Base-by-base conservation (phyloP, 345 rosid genomes). In the Leavenworthia alabamica region DNA sequence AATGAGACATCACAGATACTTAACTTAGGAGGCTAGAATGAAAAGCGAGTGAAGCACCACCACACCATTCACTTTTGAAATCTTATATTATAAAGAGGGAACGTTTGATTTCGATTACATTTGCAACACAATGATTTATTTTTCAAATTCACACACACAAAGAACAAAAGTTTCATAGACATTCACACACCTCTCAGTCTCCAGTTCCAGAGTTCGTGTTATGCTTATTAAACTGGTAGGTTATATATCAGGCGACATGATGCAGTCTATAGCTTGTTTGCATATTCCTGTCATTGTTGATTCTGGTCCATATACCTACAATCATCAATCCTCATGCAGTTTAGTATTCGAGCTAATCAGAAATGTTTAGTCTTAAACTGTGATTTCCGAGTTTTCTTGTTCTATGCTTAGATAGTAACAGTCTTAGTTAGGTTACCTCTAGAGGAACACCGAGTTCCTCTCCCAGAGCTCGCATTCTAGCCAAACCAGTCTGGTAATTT, bases 241-340 rank as follows among this genome's bases (percentile, higher is more conserved):
- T 32, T 71, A 86, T 61, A 81, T 73, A 14, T 71, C 75, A 48
- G 74, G 57, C 2, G 86, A 70, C 93, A 86, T 85, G 58, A 86
- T 74, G 83, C 97, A 89, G 54, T 86, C 96, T 29, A 92, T 92
- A 44, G 98, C 97, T 48, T 81, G 70, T 77, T 92, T 92, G 95
- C 98, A 92, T 45, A 92, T 89, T 64, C 97, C 96, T 0, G 96
- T 92, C 98, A 92, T 92, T 1, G 98, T 89, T 22, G 97, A 89
- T 79, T 92, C 97, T 2, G 97, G 97, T 4, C 98, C 97, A 47
- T 85, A 89, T 40, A 92, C 97, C 97, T 92, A 80, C 35, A 71
- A 66, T 22, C 23, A 23, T 28, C 52, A 55, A n/a, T 22, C 47
- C 62, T 12, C 42, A 16, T 33, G 22, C n/a, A 58, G 41, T 17